Base-by-base conservation (phyloP, 1,284 basidiomycete species). In the Rhodotorula sp. region DNA sequence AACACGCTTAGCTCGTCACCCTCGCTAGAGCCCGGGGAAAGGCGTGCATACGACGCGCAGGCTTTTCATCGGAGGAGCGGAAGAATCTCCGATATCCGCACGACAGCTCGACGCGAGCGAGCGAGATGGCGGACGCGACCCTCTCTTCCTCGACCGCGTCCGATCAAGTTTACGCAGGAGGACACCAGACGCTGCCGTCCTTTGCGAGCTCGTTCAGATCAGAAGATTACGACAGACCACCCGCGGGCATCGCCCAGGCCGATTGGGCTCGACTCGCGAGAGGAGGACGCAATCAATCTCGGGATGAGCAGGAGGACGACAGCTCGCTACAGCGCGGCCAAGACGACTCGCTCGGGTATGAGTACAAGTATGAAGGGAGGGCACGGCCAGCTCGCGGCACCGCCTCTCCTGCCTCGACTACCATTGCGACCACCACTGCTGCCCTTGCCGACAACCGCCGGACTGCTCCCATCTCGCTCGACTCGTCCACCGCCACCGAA, bases 221-320 rank as follows among this genome's bases (percentile, higher is more conserved):
- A 7, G 66, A 66, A 26, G 66, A 71, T 59, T 71, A 71, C 52
- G 70, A 68, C 15, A 57, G 48, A 19, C 60, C 70, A 3, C 70
- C 70, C 1, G 63, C 66, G 2, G 70, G 70, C 2, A 55, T 71
- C 23, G 26, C 64, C n/a, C 62, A 45, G 15, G 4, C 18, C 1
- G 45, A 67, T 34, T 71, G 70, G 70, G 49, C 55, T 0, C 52
- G 67, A 19, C 60, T 71, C 47, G 50, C 63, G 5, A 18, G 60
- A 18, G n/a, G 12, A 45, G 34, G 21, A 12, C 23, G 34, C 61
- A 23, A 8, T 26, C 50, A 19, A 5, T 10, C 50, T 15, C 18
- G 45, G 19, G 57, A 43, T 49, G 34, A 38, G 45, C 28, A 62
- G 23, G 45, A n/a, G 45, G 14, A 23, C 34, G 6, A 14, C 19